phyloP scores from a whole-genome alignment of 139 green algal species.

The Edaphochlamys debaryana region DNA sequence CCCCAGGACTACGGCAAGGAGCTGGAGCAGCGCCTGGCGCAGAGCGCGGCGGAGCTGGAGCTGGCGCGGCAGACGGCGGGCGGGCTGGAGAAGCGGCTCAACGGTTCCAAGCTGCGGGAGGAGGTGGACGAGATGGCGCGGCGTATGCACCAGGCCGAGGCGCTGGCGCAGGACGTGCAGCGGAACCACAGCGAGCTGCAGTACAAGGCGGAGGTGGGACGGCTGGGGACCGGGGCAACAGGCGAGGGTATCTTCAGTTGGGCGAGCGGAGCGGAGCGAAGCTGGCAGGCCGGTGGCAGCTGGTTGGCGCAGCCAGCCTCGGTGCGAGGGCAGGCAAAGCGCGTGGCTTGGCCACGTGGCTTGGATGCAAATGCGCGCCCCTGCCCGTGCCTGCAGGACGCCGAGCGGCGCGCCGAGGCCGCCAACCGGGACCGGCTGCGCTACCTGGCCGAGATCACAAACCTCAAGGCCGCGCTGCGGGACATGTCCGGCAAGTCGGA shows the following conservation, averaged over 20 bases:
- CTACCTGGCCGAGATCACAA: constrained; percentile 66
- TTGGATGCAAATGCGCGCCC: too few relatives aligned
- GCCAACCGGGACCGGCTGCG: constrained; percentile 43
- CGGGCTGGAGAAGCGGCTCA: constrained; percentile 50
- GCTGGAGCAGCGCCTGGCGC: constrained; percentile 57
- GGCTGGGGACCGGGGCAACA: too few relatives aligned
- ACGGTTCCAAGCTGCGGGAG: constrained; percentile 47
- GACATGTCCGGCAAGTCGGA: constrained; percentile 56
- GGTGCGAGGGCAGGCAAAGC: too few relatives aligned
- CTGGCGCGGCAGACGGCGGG: constrained; percentile 37
- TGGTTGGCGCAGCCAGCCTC: too few relatives aligned
- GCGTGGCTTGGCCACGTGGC: too few relatives aligned
- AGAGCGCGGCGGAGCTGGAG: constrained; percentile 54
- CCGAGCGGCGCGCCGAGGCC: constrained; percentile 49
- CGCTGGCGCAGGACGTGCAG: constrained; percentile 33
- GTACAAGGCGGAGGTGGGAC: constrained; percentile 44
- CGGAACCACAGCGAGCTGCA: constrained; percentile 27
- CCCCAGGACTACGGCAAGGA: constrained; percentile 55
- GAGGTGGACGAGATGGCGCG: constrained; percentile 60
- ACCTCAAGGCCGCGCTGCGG: constrained; percentile 61
- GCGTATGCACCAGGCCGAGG: constrained; percentile 54
- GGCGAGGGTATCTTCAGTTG: neutral
- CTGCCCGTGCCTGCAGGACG: constrained; percentile 44
- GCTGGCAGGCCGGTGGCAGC: too few relatives aligned
- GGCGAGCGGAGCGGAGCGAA: too few relatives aligned